Conservation (phyloP, 2,329 filamentous ascomycete species). For the Fusarium praegraminearum region DNA sequence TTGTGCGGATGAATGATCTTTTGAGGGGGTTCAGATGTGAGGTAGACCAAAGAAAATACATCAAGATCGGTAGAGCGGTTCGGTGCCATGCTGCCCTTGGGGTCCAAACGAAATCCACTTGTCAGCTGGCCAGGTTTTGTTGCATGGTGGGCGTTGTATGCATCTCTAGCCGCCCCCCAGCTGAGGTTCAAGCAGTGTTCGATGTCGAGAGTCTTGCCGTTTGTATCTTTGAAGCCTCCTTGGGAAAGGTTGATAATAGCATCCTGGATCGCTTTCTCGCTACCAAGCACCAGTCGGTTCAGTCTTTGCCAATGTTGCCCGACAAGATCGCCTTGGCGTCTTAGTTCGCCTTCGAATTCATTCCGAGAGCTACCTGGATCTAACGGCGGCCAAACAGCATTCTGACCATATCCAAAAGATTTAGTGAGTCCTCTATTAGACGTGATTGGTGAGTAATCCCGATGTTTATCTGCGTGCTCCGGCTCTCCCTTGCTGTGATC, state of each 20-base stretch:
- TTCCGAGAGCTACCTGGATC: slow-evolving; percentile 14
- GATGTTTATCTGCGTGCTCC: background rate
- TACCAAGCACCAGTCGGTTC: slow-evolving; percentile 14
- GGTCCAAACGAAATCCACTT: slow-evolving; percentile 30
- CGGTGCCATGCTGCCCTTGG: slow-evolving; percentile 17
- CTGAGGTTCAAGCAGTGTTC: slow-evolving; percentile 9
- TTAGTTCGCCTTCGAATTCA: slow-evolving; percentile 2
- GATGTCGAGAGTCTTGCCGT: slow-evolving; percentile 7
- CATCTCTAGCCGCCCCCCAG: slow-evolving; percentile 24
- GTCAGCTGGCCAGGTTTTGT: slow-evolving; percentile 1
- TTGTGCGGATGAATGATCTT: background rate
- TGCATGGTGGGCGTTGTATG: slow-evolving; percentile 22
- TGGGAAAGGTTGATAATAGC: slow-evolving; percentile 17
- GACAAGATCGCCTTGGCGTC: background rate
- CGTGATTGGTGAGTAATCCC: background rate
- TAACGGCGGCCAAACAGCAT: slow-evolving; percentile 32
- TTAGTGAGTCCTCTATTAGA: background rate
- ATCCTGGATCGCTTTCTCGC: slow-evolving; percentile 28
- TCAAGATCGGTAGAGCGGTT: slow-evolving; percentile 36
- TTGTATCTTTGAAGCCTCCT: background rate
- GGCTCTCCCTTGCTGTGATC: background rate
- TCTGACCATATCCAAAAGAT: slow-evolving; percentile 6
- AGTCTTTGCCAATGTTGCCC: slow-evolving; percentile 10
- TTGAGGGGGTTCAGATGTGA: slow-evolving; percentile 4
- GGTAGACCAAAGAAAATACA: slow-evolving; percentile 36